Evolutionary conservation across 441 rosid genomes (phyloP), one percentile per base, ranked within the genome.

Genomic region (Brassica balearica): DNA sequence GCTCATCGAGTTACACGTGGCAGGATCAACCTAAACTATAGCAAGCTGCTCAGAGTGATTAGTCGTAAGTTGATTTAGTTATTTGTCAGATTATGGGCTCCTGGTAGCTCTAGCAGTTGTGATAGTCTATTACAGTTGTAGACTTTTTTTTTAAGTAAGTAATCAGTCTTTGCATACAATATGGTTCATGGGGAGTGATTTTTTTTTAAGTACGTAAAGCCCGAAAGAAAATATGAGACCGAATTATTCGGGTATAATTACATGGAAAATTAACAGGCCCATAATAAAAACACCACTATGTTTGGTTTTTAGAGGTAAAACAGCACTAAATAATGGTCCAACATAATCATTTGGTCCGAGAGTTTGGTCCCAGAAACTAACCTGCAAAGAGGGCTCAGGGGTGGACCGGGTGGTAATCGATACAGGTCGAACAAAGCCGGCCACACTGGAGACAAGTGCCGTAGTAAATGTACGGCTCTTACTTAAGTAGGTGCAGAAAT

Each of bases 1-100:
- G 0, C 80, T 93, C 78, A 69, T 86, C 7, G 96, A 89, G 8
- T 77, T 77, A 64, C 78, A 73, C 71, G 71, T 69, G 66, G 70
- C 51, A 23, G 14, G 59, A 32, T 63, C 68, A 32, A n/a, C 20
- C 41, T 62, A 20, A 25, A 29, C 8, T 19, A 56, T 8, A 19
- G 63, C 12, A 53, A 53, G 58, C 9, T 53, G 19, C 8, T 36
- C 41, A 53, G 58, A 53, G 20, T 53, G 58, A 53, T 15, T 53
- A 53, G 20, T 53, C 20, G 20, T 53, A 53, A 53, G 59, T 53
- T 53, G 20, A 53, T 14, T 53, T 53, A 53, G 22, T 6, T 53
- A 53, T 12, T 48, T 48, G 19, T 48, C n/a, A 48, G 8, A 48
- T 48, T 48, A 48, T 48, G 56, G 17, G 15, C 56, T 48, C 7